Evolutionary conservation across 345 rosid genomes (phyloP).

Genomic region (Melaleuca alternifolia): DNA sequence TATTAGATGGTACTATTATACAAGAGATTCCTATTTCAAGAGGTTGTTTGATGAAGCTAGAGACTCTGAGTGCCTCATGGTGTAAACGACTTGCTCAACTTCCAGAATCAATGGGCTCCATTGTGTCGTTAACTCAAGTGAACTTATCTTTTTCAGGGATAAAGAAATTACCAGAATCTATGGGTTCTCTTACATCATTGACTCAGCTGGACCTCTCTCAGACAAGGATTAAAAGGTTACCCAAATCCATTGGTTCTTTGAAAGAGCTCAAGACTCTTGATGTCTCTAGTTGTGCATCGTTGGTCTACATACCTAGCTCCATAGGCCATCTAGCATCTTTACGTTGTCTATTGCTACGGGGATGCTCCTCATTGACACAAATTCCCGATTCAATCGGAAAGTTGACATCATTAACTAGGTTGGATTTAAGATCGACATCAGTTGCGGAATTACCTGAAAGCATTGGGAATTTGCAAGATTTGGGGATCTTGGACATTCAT

Average conservation of each 20-base stretch:
- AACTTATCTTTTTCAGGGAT: background rate
- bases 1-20: background rate
- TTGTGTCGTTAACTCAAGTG: background rate
- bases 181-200: background rate
- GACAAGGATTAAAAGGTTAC: background rate
- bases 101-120: background rate
- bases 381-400: background rate
- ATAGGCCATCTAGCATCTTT: background rate
- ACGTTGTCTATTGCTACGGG: background rate
- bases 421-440: background rate
- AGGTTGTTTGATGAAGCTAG: background rate
- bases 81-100: background rate
- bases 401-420: background rate
- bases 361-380: background rate
- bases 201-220: background rate
- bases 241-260: background rate
- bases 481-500: background rate
- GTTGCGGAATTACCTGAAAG: background rate
- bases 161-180: background rate
- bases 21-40: background rate
- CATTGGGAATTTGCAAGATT: background rate
- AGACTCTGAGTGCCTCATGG: background rate
- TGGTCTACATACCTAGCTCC: background rate
- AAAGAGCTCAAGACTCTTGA: background rate
- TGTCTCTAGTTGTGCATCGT: background rate